Base-by-base conservation (phyloP, 768 basidiomycete genomes). In the Lactarius trivialis region DNA sequence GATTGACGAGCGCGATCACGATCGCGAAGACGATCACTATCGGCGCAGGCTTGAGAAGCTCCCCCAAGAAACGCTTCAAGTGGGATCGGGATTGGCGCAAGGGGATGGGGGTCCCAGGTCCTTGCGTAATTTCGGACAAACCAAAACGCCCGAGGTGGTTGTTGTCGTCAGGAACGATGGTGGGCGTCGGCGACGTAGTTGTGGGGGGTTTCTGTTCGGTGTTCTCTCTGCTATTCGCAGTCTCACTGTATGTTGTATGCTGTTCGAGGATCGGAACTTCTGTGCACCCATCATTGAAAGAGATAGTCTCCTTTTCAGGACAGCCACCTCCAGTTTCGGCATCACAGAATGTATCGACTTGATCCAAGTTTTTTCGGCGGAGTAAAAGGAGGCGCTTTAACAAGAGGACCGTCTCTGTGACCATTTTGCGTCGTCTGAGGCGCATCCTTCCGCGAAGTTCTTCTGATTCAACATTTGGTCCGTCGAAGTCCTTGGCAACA, bases 401-500 rank as follows among this genome's bases (percentile, higher is more conserved):
- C 1, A 33, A 52, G 17, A n/a, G n/a, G 19, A 14, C 28, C 4
- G 58, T 50, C 36, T 19, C 11, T 15, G 21, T 41, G 5, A 43
- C 70, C 24, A 51, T 73, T 63, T 37, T 63, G 64, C 34, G 65
- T 71, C 8, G 81, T 76, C 60, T 75, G 78, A 8, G 65, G 65
- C 71, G 75, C 60, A 82, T 74, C 4, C 71, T 72, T 51, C 81
- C 79, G 50, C 75, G 75, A 5, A 87, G 75, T 58, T 84, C 82
- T 55, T 84, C 81, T 9, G 79, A 73, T 57, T 83, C 79, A 3
- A 86, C 74, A 57, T 88, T 86, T 0, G 85, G 83, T 0, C 86
- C 86, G 15, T 74, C 75, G 65, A 81, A 90, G 69, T 91, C 89
- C 76, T 80, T 80, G 21, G 77, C 76, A 28, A 90, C 73, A 66